Evolutionary conservation across 176 grass and related monocot species (phyloP), one percentile per base, ranked within the genome.

Genomic region (Zizania latifolia): DNA sequence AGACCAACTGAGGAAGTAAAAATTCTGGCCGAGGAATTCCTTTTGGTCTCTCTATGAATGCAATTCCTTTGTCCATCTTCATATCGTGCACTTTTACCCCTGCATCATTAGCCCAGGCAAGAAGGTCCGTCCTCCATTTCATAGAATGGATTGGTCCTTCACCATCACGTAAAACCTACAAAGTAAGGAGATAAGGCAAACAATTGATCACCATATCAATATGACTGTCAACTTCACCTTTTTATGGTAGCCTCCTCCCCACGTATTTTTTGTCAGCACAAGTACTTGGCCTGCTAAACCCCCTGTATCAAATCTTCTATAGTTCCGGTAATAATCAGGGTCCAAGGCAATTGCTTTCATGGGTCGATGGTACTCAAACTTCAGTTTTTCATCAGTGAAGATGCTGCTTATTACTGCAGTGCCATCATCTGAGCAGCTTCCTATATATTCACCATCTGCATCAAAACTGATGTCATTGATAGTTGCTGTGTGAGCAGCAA

Each of bases 281-380:
- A 99, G 92, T 54, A 99, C 89, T 81, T 99, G 95, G 43, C 95
- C 95, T 72, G 95, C 91, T 85, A 99, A 92, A 81, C 95, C 95
- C 35, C 95, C 91, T 58, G 95, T 65, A 57, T 86, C 89, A 74
- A 99, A 99, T 70, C 95, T 99, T 82, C 79, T 99, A 65, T 86
- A 90, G 70, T 86, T 94, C 23, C 84, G 75, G 71, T 87, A 90
- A 60, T 92, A 94, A 14, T 90, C 62, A 56, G 95, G 95, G 63
- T 99, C 95, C 73, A 99, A 81, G 65, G 95, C 84, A 70, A 99
- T 87, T 74, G 95, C 81, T 84, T 99, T 99, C 91, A 94, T 99
- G 13, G 95, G 95, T 6, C 95, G 89, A 74, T 94, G 91, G 75
- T 94, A 90, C 79, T 94, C 95, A 58, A 99, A 99, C 78, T 94